Evolutionary conservation across 345 rosid species (phyloP), one percentile per base, ranked within the genome.

Genomic region (Brassica nigra): DNA sequence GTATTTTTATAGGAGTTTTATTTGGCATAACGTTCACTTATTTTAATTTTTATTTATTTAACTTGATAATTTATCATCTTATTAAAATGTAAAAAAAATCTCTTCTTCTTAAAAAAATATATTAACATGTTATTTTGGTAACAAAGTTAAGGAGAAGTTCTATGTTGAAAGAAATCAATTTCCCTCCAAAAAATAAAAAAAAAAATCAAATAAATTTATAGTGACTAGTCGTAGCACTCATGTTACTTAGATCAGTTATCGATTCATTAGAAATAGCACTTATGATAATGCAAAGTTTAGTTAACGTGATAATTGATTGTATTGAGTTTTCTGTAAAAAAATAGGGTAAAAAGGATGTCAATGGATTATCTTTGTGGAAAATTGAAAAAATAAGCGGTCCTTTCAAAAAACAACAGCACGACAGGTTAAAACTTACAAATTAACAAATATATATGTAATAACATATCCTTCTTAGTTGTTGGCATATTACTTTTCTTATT

Each of bases 401-500:
- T 23, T 23, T 23, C 27, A 23, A 23, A 31, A 30, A 31, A 31
- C 33, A 31, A 34, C 37, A 33, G 36, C 36, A 34, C 8, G 1
- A 44, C 54, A 69, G 7, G 62, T 58, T 37, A 28, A 58, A 55
- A 23, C 18, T 34, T 27, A 52, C 14, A 63, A 78, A 71, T 71
- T 76, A 78, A 70, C 10, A 52, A 14, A 77, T 8, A 20, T 49
- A 33, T 29, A 68, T 67, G 33, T 59, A 30, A 44, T 16, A 68
- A 77, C 30, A 77, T 28, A 71, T 78, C 68, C 59, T 65, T 64
- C 65, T 33, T 12, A 72, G 73, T 64, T 63, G 73, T 72, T 65
- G 77, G 65, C 81, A 71, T 71, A 71, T 72, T 77, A 37, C 37
- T 78, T 78, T 64, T 44, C 47, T 62, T 18, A 61, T 49, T 37